phyloP scores from a whole-genome alignment of 441 rosid genomes.

The Euphorbia celastroides region DNA sequence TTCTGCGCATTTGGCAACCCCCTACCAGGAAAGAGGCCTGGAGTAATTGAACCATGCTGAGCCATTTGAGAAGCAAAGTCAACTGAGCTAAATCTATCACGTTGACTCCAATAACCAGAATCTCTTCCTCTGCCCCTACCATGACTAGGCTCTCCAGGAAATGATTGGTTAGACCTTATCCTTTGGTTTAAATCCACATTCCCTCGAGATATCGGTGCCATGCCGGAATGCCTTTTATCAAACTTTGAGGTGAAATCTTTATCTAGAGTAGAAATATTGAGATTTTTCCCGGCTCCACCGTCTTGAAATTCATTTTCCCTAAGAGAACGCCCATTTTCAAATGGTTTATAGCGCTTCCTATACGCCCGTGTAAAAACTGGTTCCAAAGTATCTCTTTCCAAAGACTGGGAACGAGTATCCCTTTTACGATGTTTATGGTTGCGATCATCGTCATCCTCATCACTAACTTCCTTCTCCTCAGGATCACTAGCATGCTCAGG shows the following conservation, averaged over 20 bases:
- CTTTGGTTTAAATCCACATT: conserved; percentile 55
- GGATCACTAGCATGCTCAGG: conserved; percentile 69
- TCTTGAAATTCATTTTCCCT: conserved; percentile 59
- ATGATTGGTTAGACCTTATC: conserved; percentile 44
- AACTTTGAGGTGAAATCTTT: conserved; percentile 38
- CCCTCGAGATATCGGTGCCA: conserved; percentile 36
- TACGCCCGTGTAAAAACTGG: conserved; percentile 50
- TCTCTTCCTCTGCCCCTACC: conserved; percentile 93
- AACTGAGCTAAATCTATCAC: conserved; percentile 58
- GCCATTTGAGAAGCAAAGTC: conserved; percentile 79
- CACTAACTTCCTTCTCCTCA: conserved; percentile 91
- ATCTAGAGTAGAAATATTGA: conserved; percentile 29
- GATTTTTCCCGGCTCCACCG: conserved; percentile 41
- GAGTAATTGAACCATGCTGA: conserved; percentile 50
- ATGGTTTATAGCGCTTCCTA: conserved; percentile 59
- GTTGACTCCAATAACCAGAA: conserved; percentile 62
- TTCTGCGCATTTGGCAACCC: conserved; percentile 62
- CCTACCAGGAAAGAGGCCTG: conserved; percentile 63
- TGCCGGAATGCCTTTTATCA: conserved; percentile 55
- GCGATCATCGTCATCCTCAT: conserved; percentile 98
- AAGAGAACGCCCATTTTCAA: conserved; percentile 59
- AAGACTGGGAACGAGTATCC: conserved; percentile 63
- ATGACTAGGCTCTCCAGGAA: conserved; percentile 57
- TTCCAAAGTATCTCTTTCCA: conserved; percentile 64
- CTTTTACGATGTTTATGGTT: conserved; percentile 94